Conservation (phyloP, 192 early-diverging fungal species). For the Coemansia sp. region DNA sequence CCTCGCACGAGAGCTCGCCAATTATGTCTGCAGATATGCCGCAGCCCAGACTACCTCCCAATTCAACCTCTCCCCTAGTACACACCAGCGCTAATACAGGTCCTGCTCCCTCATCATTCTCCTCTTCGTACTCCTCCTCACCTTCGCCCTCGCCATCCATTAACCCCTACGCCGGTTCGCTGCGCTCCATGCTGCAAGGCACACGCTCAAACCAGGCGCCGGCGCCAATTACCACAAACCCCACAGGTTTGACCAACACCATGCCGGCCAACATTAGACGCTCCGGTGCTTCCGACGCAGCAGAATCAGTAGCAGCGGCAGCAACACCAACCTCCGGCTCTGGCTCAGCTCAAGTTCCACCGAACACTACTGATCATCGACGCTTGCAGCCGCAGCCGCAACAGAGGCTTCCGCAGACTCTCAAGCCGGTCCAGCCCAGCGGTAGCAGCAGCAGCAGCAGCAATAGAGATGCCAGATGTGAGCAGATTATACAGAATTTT, state of each 20-base stretch:
- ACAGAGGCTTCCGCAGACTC: too few species aligned
- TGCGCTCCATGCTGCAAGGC: constrained; percentile 32
- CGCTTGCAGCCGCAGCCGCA: constrained; percentile 9
- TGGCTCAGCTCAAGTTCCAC: background rate
- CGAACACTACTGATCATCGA: background rate
- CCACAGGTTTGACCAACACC: background rate
- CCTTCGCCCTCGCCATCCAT: constrained; percentile 51
- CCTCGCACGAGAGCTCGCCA: constrained; percentile 11
- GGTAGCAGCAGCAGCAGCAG: constrained; percentile 18
- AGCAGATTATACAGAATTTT: constrained; percentile 56
- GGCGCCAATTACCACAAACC: background rate
- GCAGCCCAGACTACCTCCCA: constrained; percentile 35
- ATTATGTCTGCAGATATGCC: constrained; percentile 5
- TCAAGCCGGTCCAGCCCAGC: background rate
- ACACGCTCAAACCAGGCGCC: background rate
- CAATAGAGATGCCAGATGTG: constrained; percentile 42
- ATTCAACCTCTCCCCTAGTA: constrained; percentile 21
- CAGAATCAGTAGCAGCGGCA: background rate
- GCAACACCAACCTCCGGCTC: background rate
- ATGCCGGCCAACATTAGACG: constrained; percentile 52
- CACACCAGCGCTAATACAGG: constrained; percentile 2
- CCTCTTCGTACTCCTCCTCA: constrained; percentile 48
- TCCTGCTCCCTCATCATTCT: constrained; percentile 12
- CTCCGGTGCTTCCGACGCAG: background rate
- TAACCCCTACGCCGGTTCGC: constrained; percentile 36